These are phyloP conservation scores for Salix viminalis DNA, from an alignment of 345 rosid genomes.

Conservation along the genomic window DNA sequence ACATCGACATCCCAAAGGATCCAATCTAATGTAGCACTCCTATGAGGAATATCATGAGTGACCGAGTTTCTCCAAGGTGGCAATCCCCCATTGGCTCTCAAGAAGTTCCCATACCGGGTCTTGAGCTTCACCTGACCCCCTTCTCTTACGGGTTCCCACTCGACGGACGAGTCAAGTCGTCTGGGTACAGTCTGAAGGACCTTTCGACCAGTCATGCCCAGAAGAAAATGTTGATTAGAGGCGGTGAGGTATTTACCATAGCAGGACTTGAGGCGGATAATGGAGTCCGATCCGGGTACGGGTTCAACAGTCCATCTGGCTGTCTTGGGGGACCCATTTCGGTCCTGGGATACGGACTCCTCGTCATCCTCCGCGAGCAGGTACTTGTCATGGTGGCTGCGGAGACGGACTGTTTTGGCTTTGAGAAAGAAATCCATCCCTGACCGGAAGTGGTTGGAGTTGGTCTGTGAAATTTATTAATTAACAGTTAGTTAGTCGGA, in stretches of 20 bases:
- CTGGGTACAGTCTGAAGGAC: conserved; percentile 30
- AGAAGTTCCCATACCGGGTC: conserved; percentile 40
- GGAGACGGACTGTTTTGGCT: conserved; percentile 30
- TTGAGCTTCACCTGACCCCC: conserved; percentile 31
- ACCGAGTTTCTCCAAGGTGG: conserved; percentile 56
- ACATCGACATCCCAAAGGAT: conserved; percentile 35
- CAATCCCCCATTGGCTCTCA: conserved; percentile 47
- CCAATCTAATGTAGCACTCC: conserved; percentile 36
- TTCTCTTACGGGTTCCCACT: conserved; percentile 69
- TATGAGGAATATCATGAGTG: conserved; percentile 44
- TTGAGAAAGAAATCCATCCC: conserved; percentile 27
- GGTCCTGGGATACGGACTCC: conserved; percentile 24
- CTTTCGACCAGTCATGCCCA: conserved; percentile 36
- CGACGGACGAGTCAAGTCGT: conserved; percentile 47
- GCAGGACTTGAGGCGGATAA: conserved; percentile 28
- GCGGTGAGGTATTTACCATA: conserved; percentile 32
- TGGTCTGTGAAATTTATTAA: neutral
- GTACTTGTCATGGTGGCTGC: conserved; percentile 35
- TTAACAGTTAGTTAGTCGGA: neutral
- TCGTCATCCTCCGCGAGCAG: conserved; percentile 30
- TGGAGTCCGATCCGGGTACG: conserved; percentile 15
- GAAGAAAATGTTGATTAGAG: conserved; percentile 30
- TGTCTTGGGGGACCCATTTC: conserved; percentile 30
- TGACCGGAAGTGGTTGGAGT: conserved; percentile 3
- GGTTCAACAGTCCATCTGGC: conserved; percentile 22